Conservation (phyloP, 1,139 yeast genomes). For the Lodderomyces parapsilosis region DNA sequence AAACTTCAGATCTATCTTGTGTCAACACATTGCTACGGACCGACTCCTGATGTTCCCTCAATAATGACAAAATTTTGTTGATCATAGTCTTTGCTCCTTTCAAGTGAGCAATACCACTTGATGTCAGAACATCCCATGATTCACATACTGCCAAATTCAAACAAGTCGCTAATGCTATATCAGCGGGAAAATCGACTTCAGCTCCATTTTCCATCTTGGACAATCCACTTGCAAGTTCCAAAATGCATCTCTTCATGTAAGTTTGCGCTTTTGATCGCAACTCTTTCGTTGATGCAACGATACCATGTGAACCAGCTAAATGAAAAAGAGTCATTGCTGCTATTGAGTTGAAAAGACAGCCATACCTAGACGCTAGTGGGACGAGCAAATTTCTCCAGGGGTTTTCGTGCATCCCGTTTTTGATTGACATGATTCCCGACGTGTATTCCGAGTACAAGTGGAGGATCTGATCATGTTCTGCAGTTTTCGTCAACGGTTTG, state of each 20-base stretch:
- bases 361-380: conserved; percentile 53
- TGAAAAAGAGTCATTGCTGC: conserved; percentile 69
- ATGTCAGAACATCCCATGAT: conserved; percentile 65
- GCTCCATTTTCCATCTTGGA: conserved; percentile 23
- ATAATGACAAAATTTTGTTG: conserved; percentile 39
- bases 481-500: conserved; percentile 5
- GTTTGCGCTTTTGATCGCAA: conserved; percentile 50
- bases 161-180: conserved; percentile 65
- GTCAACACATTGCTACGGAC: conserved; percentile 14
- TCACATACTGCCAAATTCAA: conserved; percentile 63
- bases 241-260: conserved; percentile 60
- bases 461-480: conserved; percentile 37
- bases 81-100: conserved; percentile 67
- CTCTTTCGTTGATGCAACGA: conserved; percentile 33
- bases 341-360: conserved; percentile 59
- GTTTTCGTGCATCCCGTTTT: conserved; percentile 61
- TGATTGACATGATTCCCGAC: conserved; percentile 61
- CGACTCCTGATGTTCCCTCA: conserved; percentile 27
- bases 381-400: conserved; percentile 64
- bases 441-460: conserved; percentile 46
- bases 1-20: conserved; percentile 1
- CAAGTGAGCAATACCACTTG: conserved; percentile 66
- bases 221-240: conserved; percentile 58
- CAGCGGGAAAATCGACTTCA: conserved; percentile 49
- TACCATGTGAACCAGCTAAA: conserved; percentile 41